Evolutionary conservation across 2,329 filamentous ascomycete genomes (phyloP), one percentile per base, ranked within the genome.

Genomic region (Ophiocordyceps sinensis): DNA sequence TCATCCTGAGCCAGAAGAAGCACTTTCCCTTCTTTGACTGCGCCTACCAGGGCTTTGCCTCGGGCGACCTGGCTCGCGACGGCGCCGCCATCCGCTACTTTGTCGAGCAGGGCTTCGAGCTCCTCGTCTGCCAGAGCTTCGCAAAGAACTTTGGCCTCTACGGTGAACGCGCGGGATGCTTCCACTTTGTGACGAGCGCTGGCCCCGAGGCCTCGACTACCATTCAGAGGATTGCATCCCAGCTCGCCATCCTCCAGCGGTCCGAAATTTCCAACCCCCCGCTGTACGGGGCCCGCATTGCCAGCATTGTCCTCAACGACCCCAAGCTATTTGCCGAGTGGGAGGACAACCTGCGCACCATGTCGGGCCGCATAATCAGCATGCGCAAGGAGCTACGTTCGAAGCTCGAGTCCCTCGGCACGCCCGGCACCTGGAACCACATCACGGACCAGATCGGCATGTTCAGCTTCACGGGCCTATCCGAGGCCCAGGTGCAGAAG

Each of bases 401-500:
- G 42, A 85, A 88, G 63, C 76, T 98, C 11, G 89, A 96, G 65
- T 77, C 79, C 55, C 73, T 89, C 44, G 77, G 76, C 28, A 95
- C 91, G 0, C 89, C 89, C 0, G 89, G 89, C 28, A 82, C 75
- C 13, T 98, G 91, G 91, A 85, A 88, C 57, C 91, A 98, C 66
- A 94, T 98, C 60, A 95, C 88, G 14, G 85, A 93, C 54, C 91
- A 98, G 73, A 98, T 98, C 58, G 91, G 91, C 67, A 98, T 98
- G 91, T 98, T 98, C 68, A 89, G 82, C 61, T 98, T 94, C 62
- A 93, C 85, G 1, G 85, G 85, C 12, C 64, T 93, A 58, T 74
- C 61, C 12, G 82, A 87, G 65, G 58, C 74, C 46, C 85, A 91
- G 59, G 85, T 89, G 8, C 51, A 73, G 51, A 78, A 76, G 64